Base-by-base conservation (phyloP, 345 rosid genomes). In the Geranium brycei region DNA sequence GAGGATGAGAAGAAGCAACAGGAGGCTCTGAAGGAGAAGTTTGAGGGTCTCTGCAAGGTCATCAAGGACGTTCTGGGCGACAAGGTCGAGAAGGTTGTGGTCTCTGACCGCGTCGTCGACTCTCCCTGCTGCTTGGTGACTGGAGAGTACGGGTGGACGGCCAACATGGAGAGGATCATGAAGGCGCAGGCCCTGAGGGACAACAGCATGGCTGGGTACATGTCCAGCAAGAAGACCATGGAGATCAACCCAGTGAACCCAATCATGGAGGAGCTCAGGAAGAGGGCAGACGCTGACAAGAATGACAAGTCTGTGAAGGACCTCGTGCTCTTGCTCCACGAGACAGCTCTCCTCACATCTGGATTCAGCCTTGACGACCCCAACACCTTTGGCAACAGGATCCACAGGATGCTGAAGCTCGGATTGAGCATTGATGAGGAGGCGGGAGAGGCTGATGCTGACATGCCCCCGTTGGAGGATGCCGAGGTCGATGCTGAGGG, bases 101-200 rank as follows among this genome's bases (percentile, higher is more conserved):
- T 67, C 7, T 61, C 70, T 18, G 70, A 67, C 47, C 64, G 70
- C 13, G 65, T 67, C n/a, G 65, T 67, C 12, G 70, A 67, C 40
- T 67, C 70, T 1, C 70, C 70, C 5, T 67, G 70, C 65, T 61
- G 64, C 23, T 61, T 67, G 65, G 70, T 67, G 16, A 67, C 70
- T 0, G 70, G 70, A 0, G 70, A 67, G 19, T 67, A 67, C 31
- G 70, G 70, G 3, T 67, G 65, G 65, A 67, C 55, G 0, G 65
- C 70, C 4, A 67, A 67, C 61, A 67, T 61, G 70, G 70, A 67
- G n/a, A 67, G 70, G n/a, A 67, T 67, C 61, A 67, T 67, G 70
- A 67, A 60, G 65, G 65, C 70, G 1, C 65, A 67, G 16, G 70
- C 70, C 1, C 35, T 67, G 60, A 61, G 70, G 65, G 70, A 67